Conservation (phyloP, 306 rosid species). For the Acmispon strigosus region DNA sequence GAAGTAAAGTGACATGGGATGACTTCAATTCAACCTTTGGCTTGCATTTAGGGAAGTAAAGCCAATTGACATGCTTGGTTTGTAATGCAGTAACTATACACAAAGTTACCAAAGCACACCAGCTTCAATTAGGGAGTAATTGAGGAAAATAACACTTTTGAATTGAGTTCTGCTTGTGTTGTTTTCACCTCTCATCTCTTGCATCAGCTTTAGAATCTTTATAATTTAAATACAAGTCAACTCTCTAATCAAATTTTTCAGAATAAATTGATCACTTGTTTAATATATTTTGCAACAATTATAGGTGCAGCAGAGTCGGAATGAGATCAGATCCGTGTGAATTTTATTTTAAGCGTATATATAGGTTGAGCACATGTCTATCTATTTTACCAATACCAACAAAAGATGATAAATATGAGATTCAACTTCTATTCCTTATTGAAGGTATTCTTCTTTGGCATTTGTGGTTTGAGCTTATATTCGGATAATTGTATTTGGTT, state of each 20-base stretch:
- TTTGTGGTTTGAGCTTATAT: too few species aligned
- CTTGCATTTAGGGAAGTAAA: background rate
- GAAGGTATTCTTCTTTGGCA: too few species aligned
- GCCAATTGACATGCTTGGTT: background rate
- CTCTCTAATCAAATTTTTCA: background rate
- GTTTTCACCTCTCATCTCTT: background rate
- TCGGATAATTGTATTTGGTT: too few species aligned
- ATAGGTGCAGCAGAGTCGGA: background rate
- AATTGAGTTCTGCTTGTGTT: background rate
- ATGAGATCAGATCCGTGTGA: background rate
- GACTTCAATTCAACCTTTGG: conserved; percentile 20
- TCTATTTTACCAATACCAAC: too few species aligned
- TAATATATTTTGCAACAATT: conserved; percentile 11
- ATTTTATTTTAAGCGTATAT: too few species aligned
- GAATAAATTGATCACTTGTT: background rate
- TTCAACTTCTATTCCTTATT: too few species aligned
- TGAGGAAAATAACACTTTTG: background rate
- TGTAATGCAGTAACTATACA: background rate
- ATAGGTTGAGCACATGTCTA: too few species aligned
- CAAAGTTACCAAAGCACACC: background rate
- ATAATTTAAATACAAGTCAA: conserved; percentile 19
- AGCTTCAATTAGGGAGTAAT: background rate
- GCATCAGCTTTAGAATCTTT: background rate
- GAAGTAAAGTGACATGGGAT: conserved; percentile 24
- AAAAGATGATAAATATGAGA: too few species aligned